phyloP scores from a whole-genome alignment of 2,329 filamentous ascomycete species.

The Claviceps digitariae region DNA sequence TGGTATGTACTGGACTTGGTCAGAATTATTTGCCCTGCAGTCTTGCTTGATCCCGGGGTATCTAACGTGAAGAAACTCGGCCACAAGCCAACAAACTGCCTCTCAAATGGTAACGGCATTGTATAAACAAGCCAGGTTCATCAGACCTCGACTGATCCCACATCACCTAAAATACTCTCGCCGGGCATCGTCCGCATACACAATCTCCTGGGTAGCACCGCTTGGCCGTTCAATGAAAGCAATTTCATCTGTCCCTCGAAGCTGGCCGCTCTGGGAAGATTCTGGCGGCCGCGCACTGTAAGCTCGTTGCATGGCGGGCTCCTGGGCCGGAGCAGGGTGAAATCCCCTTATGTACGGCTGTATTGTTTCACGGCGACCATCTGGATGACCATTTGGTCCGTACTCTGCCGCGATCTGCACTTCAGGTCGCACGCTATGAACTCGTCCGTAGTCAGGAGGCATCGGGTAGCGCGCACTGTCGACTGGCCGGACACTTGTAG shows the following conservation, averaged over 20 bases:
- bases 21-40: neutral
- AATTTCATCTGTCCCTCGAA: conserved; percentile 23
- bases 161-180: conserved; percentile 22
- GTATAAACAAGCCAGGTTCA: neutral
- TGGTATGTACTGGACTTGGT: neutral
- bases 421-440: conserved; percentile 30
- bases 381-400: conserved; percentile 14
- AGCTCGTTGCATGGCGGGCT: conserved; percentile 12
- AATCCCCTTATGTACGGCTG: conserved; percentile 22
- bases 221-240: conserved; percentile 31
- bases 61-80: neutral
- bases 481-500: conserved; percentile 44
- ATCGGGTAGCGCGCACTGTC: conserved; percentile 30
- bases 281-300: conserved; percentile 31
- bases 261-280: conserved; percentile 14
- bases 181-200: conserved; percentile 29
- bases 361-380: conserved; percentile 15
- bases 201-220: conserved; percentile 27
- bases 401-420: conserved; percentile 15
- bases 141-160: neutral
- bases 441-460: conserved; percentile 27
- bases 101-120: neutral
- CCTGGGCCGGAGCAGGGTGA: conserved; percentile 11
- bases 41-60: neutral
- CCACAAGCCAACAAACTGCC: neutral